Evolutionary conservation across 169 alveolate genomes (phyloP), one percentile per base, ranked within the genome.

Genomic region (Pseudocohnilembus persalinus): DNA sequence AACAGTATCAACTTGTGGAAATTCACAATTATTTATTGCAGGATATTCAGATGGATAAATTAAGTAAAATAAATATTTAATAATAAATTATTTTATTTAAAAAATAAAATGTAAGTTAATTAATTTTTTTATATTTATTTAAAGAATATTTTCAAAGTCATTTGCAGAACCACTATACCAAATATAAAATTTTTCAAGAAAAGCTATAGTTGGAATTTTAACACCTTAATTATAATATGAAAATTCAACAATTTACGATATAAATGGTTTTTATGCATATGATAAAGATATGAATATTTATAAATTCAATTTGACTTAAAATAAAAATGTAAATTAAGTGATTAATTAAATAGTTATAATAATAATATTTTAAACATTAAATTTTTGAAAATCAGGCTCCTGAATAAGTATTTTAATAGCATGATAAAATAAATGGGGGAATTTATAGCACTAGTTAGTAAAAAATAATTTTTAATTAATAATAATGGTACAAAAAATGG

Each of bases 1-100:
- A 26, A 31, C 82, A 16, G 28, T 77, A 11, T 31, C 65, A 0
- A 63, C 84, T 49, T 79, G 84, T n/a, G 27, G n/a, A 0, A 35
- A 35, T 64, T 35, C 84, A 27, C 63, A 79, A 1, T 11, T 79
- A 27, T 29, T 79, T 15, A 33, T 79, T n/a, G 74, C 84, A 34
- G 84, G 84, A 1, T 79, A 79, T 79, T 79, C 76, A 25, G 84
- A 79, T 79, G 84, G 84, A 26, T 79, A 74, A n/a, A 31, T 79
- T 1, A 79, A 79, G 82, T 77, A 77, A 77, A 34, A 15, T n/a
- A 29, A 15, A n/a, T 29, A 73, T 73, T 15, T 73, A 73, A 24
- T 24, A 64, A 64, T 64, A 73, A 0, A 1, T 73, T 30, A 75
- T 25, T 75, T 0, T 49, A 49, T 49, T 49, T 49, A 20, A 49